Evolutionary conservation across 371 early-diverging fungal species (phyloP).

Genomic region (Thermomucor indicae-seudaticae): DNA sequence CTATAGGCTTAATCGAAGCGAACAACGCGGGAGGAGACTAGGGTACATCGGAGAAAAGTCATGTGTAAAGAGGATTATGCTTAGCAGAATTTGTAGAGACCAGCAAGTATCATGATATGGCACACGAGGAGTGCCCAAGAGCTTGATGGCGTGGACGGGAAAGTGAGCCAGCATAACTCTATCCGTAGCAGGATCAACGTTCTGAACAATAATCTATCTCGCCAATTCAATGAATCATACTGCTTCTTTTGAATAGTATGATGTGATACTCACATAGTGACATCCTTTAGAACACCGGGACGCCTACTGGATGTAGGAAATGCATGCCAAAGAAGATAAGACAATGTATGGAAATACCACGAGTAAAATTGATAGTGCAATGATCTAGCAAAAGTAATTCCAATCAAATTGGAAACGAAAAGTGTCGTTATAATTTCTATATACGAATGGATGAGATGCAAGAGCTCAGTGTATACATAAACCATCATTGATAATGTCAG

Average conservation of each 20-base stretch:
- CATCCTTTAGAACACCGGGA: no score
- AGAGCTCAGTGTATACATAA: background rate
- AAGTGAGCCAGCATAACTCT: constrained; percentile 46
- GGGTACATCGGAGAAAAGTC: no score
- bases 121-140: constrained; percentile 34
- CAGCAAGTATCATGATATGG: constrained; percentile 28
- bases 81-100: no score
- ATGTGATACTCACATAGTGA: no score
- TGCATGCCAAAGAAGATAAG: constrained; percentile 70
- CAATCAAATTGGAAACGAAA: constrained; percentile 84
- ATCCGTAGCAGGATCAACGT: constrained; percentile 9
- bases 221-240: no score
- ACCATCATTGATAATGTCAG: background rate
- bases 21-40: no score
- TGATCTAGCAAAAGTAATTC: constrained; percentile 82
- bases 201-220: background rate
- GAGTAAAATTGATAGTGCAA: constrained; percentile 95
- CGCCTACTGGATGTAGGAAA: constrained; percentile 10
- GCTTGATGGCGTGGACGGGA: constrained; percentile 38
- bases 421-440: constrained; percentile 64
- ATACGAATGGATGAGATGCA: constrained; percentile 15
- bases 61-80: no score
- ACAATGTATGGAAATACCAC: constrained; percentile 88
- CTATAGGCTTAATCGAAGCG: no score
- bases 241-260: constrained; percentile 1